phyloP scores from a whole-genome alignment of 345 rosid genomes.

The Boechera stricta region DNA sequence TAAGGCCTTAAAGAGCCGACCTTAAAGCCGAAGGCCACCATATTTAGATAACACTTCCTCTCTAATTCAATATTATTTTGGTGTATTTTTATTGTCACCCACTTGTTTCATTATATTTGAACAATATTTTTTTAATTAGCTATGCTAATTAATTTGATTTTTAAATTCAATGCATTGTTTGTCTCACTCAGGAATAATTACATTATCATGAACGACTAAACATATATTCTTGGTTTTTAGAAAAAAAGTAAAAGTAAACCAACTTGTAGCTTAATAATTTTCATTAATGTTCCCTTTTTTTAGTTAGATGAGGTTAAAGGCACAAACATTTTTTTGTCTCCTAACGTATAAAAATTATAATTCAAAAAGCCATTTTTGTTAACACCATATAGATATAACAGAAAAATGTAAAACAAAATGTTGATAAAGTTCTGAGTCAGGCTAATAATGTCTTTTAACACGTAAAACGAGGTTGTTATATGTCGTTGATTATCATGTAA shows the following conservation, averaged over 20 bases:
- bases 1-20: conserved; percentile 33
- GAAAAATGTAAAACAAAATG: too few relatives aligned
- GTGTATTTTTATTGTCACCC: conserved; percentile 25
- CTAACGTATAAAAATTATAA: background rate
- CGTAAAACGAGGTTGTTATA: too few relatives aligned
- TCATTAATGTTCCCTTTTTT: background rate
- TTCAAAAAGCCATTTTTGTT: background rate
- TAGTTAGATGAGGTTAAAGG: background rate
- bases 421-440: too few relatives aligned
- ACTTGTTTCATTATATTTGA: conserved; percentile 33
- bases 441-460: too few relatives aligned
- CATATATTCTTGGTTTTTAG: background rate
- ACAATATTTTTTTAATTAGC: background rate
- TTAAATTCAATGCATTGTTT: conserved; percentile 1
- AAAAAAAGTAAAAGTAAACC: background rate
- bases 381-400: too few relatives aligned
- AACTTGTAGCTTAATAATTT: conserved; percentile 11
- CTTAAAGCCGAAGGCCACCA: conserved; percentile 41
- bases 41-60: conserved; percentile 23
- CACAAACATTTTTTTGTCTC: background rate
- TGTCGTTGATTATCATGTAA: too few relatives aligned
- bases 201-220: conserved; percentile 23
- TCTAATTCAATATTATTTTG: conserved; percentile 16
- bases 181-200: conserved; percentile 19
- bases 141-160: background rate